Evolutionary conservation across 208 protist genomes (phyloP).

Genomic region (Crithidia brevicula): DNA sequence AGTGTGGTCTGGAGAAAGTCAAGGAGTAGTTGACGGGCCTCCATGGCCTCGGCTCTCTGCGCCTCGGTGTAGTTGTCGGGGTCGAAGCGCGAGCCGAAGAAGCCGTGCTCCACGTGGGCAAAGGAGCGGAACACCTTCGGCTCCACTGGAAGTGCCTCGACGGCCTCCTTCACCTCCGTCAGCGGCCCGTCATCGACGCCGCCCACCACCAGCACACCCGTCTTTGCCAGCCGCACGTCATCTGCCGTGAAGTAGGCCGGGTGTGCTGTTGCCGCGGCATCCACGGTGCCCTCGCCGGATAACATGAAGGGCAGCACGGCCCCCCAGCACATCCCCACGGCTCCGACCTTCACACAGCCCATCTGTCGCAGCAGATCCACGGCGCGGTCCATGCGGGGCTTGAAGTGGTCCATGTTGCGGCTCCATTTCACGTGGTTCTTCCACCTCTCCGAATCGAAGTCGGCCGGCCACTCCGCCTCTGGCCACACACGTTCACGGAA

Average conservation of each 20-base stretch:
- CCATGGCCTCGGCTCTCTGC: constrained; percentile 32
- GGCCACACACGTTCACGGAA: constrained; percentile 39
- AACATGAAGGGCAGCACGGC: constrained; percentile 32
- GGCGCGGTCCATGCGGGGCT: constrained; percentile 26
- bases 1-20: constrained; percentile 48
- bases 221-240: constrained; percentile 17
- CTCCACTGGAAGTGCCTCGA: constrained; percentile 30
- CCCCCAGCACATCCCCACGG: constrained; percentile 72
- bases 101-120: constrained; percentile 52
- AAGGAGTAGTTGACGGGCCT: constrained; percentile 24
- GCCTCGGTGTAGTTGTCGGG: constrained; percentile 32
- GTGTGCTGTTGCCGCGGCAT: constrained; percentile 45
- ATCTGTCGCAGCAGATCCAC: constrained; percentile 44
- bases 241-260: constrained; percentile 34
- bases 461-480: constrained; percentile 33
- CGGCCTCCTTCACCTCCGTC: constrained; percentile 38
- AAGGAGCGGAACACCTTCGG: constrained; percentile 47
- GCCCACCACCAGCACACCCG: constrained; percentile 44
- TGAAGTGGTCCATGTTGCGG: constrained; percentile 30
- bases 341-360: constrained; percentile 46
- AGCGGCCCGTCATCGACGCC: constrained; percentile 56
- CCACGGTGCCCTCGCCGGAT: constrained; percentile 26
- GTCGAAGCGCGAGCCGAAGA: constrained; percentile 52
- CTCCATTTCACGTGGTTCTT: constrained; percentile 25
- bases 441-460: constrained; percentile 40